Base-by-base conservation (phyloP, 768 basidiomycete species). In the Amanita jacksonii region DNA sequence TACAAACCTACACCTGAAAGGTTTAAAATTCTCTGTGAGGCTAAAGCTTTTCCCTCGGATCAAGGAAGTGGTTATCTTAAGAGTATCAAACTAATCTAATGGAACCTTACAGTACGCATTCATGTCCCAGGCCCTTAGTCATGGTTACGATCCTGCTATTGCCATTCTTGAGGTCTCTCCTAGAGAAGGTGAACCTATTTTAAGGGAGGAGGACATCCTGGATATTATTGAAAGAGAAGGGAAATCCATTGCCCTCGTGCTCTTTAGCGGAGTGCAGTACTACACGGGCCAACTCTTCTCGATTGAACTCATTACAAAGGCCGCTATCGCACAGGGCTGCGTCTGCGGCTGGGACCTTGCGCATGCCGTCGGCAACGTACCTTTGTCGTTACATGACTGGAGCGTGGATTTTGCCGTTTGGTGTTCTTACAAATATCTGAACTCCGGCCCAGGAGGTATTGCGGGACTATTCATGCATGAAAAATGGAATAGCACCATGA, bases 391-490 rank as follows among this genome's bases (percentile, higher is more conserved):
- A 51, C 89, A 94, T 60, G 85, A 91, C 48, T 99, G 96, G 94
- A 69, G 76, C 52, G 85, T 89, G 53, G 96, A 99, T 62, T 98
- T 97, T 59, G 96, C 94, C 3, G 93, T 93, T 27, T 98, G 94
- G 90, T 99, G 96, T 62, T 86, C 91, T 24, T 99, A 98, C 74
- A 98, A 88, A 66, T 99, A 97, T 60, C 75, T 97, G 47, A 98
- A 97, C 65, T 85, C 92, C 13, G 90, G 94, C 4, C 92, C 96
- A 8, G 94, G 94, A 16, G 90, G 85, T n/a, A 93, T 98, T 47
- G 96, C 79, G n/a, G 94, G 93, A 4, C 69, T 93, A 45, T 99
- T 81, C 56, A 68, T 94, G 8, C 90, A 96, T 57, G 77, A 84
- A 46, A 83, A 77, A 60, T 90, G 86, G 86, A 71, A 83, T 51